phyloP scores from a whole-genome alignment of 345 rosid genomes.

The Moringa oleifera region DNA sequence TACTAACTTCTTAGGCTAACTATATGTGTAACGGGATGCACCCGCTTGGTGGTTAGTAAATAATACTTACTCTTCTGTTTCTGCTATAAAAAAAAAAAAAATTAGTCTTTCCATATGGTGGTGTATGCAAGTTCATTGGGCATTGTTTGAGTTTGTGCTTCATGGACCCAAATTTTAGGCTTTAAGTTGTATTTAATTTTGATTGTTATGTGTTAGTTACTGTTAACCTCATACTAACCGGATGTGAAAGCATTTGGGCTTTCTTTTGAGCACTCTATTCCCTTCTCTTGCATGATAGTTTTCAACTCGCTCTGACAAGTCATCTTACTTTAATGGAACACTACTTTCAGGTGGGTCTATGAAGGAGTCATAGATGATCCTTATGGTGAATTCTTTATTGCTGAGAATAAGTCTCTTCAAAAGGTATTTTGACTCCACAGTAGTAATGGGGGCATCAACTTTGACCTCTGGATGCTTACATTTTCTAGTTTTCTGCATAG shows the following conservation, averaged over 20 bases:
- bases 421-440: conserved; percentile 45
- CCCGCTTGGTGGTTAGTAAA: too few relatives aligned
- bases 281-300: conserved; percentile 11
- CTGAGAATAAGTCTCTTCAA: conserved; percentile 79
- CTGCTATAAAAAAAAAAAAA: too few relatives aligned
- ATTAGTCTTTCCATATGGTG: too few relatives aligned
- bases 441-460: background rate
- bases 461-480: conserved; percentile 21
- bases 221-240: background rate
- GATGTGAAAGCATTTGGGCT: background rate
- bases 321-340: conserved; percentile 20
- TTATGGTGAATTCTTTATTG: conserved; percentile 92
- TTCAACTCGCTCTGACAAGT: conserved; percentile 12
- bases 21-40: too few relatives aligned
- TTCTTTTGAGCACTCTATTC: background rate
- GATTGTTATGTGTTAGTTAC: background rate
- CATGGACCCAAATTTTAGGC: background rate
- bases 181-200: background rate
- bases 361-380: conserved; percentile 98
- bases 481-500: conserved; percentile 31
- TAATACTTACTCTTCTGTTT: too few relatives aligned
- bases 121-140: background rate
- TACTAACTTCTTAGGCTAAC: too few relatives aligned
- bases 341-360: conserved; percentile 81
- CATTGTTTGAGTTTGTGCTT: background rate